Base-by-base conservation (phyloP, 164 flowering plant genomes). In the Hamamelis virginiana region DNA sequence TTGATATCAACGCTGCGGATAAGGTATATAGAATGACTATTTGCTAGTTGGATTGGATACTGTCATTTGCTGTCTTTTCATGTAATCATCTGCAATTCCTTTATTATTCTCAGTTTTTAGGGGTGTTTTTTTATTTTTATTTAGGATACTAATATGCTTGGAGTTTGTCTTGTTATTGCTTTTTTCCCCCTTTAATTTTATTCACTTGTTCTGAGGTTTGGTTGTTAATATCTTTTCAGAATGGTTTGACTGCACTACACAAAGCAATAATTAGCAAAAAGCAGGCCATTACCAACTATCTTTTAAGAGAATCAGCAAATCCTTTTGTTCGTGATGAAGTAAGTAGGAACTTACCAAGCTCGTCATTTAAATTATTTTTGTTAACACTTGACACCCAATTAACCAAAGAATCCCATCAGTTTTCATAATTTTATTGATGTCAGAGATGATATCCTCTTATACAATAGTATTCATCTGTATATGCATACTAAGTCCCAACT, bases 211-310 rank as follows among this genome's bases (percentile, higher is more conserved):
- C n/a, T 52, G 27, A n/a, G 46, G 46, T 64, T 44, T 69, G 71
- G 45, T 27, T 58, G 12, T 44, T 69, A 19, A 12, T 38, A 51
- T 61, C 33, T 67, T 69, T 53, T 25, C 78, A 92, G 98, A 79
- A 84, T 83, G 94, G 97, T 56, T 80, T 89, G 75, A 86, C 91
- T 72, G 96, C 97, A 61, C 82, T 95, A 44, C 98, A 95, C 81
- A 92, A 72, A 83, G 94, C 97, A 67, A 91, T 92, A 55, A 72
- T 86, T 52, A 77, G 87, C 73, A 95, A 89, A 73, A 91, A 91
- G 79, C 91, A 84, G 81, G 97, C 98, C n/a, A 73, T 92, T 45
- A 82, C 86, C 22, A 88, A 87, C 81, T 92, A 78, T 81, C 94
- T 95, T 62, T 73, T 95, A 75, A 85, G 97, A 80, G 92, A 95